Conservation (phyloP, 2,329 filamentous ascomycete genomes). For the Apiospora rasikravindrae region DNA sequence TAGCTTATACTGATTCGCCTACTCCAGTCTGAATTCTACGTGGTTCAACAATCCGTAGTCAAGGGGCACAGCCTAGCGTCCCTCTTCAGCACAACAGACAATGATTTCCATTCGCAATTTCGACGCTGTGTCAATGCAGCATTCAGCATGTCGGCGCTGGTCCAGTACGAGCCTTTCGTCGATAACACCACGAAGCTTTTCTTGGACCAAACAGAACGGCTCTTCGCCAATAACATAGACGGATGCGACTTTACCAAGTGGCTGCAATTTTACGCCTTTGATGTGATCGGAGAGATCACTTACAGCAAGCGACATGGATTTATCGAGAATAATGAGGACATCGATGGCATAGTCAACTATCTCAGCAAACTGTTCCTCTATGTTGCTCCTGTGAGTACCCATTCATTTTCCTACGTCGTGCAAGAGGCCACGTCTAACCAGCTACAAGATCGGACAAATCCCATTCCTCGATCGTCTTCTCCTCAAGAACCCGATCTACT, state of each 20-base stretch:
- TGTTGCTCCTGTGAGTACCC: constrained; percentile 64
- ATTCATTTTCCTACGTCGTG: constrained; percentile 11
- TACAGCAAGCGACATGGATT: constrained; percentile 79
- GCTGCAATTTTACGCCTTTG: constrained; percentile 83
- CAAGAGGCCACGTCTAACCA: not conserved
- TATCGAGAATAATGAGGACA: constrained; percentile 74
- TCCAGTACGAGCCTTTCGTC: constrained; percentile 81
- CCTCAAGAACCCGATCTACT: constrained; percentile 76
- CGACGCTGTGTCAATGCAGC: constrained; percentile 76
- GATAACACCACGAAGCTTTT: constrained; percentile 77
- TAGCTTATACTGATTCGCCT: constrained; percentile 23
- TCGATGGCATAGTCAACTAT: constrained; percentile 75
- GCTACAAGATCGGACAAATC: constrained; percentile 71
- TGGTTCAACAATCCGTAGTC: constrained; percentile 75
- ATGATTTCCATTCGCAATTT: constrained; percentile 76
- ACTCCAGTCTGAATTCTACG: constrained; percentile 76
- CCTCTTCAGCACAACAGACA: constrained; percentile 78
- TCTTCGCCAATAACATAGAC: constrained; percentile 52
- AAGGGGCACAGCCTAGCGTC: constrained; percentile 72
- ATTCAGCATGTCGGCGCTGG: constrained; percentile 77
- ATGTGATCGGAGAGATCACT: constrained; percentile 79
- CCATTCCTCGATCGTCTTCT: constrained; percentile 72
- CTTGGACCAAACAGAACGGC: constrained; percentile 63
- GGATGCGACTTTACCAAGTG: constrained; percentile 71
- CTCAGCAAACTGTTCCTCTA: constrained; percentile 70